phyloP scores from a whole-genome alignment of 164 flowering plant species.

The Malania oleifera region DNA sequence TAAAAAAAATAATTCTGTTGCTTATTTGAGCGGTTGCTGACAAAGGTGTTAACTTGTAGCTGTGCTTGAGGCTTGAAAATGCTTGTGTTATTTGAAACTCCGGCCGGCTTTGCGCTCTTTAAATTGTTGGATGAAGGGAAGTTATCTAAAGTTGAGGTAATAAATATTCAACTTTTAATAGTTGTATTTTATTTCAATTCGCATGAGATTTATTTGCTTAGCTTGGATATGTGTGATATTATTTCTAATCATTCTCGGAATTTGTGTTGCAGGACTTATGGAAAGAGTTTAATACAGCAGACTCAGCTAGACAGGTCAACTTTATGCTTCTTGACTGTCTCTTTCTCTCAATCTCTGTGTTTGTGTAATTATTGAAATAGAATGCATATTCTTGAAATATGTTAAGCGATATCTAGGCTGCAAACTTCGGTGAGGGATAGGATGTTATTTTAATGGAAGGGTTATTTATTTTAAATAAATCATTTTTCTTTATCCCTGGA shows the following conservation, averaged over 20 bases:
- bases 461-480: too few species aligned
- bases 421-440: slow-evolving; percentile 5
- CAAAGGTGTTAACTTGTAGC: too few species aligned
- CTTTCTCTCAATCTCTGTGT: neutral
- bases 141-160: slow-evolving; percentile 72
- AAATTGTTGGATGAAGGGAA: slow-evolving; percentile 89
- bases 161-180: neutral
- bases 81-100: slow-evolving; percentile 81
- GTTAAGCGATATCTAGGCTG: slow-evolving; percentile 3
- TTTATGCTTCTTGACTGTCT: neutral
- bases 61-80: slow-evolving; percentile 25
- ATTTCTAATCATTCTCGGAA: neutral
- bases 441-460: too few species aligned
- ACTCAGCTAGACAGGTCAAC: slow-evolving; percentile 67
- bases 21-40: too few species aligned
- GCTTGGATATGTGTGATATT: neutral
- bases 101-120: slow-evolving; percentile 89
- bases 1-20: too few species aligned
- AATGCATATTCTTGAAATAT: slow-evolving; percentile 8
- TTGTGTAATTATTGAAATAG: slow-evolving; percentile 1
- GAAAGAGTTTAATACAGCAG: slow-evolving; percentile 63
- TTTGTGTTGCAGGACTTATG: slow-evolving; percentile 50
- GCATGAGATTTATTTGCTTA: neutral
- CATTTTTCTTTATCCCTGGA: too few species aligned
- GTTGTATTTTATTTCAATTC: neutral